These are phyloP conservation scores for Tuber melanosporum DNA, from an alignment of 495 filamentous ascomycete species.

Conservation along the genomic window DNA sequence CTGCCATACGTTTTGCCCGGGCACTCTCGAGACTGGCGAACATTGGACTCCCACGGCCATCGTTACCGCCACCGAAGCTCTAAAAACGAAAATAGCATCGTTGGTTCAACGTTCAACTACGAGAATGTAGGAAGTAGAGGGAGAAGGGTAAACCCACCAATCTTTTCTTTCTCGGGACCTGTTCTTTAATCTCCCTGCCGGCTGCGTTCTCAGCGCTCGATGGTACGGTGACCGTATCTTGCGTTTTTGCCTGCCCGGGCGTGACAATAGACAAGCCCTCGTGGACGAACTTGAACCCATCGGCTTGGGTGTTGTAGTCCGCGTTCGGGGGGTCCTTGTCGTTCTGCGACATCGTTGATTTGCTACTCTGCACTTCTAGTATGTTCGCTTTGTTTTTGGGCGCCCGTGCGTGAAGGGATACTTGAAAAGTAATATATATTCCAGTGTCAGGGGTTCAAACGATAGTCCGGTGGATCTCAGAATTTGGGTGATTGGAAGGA, in stretches of 20 bases:
- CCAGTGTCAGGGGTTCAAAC: background rate
- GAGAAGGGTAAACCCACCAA: slow-evolving; percentile 14
- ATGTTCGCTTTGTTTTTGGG: background rate
- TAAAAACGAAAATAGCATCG: background rate
- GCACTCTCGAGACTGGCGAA: slow-evolving; percentile 32
- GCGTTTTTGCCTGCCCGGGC: slow-evolving; percentile 9
- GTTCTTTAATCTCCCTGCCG: background rate
- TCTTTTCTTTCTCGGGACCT: slow-evolving; percentile 25
- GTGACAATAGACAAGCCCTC: background rate
- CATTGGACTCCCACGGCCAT: slow-evolving; percentile 35
- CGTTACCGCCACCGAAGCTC: slow-evolving; percentile 38
- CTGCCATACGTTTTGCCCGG: slow-evolving; percentile 18
- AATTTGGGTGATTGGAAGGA: background rate
- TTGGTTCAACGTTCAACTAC: background rate
- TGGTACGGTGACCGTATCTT: slow-evolving; percentile 7
- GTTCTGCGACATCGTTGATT: slow-evolving; percentile 18
- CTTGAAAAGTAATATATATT: background rate
- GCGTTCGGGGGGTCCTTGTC: background rate
- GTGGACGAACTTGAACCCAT: background rate
- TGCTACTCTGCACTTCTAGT: background rate
- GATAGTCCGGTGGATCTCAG: background rate
- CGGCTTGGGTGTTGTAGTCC: slow-evolving; percentile 9
- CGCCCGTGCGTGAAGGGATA: background rate
- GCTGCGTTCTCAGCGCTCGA: slow-evolving; percentile 7
- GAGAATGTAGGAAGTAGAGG: background rate